Evolutionary conservation across 257 asterid species (phyloP).

Genomic region (Jaltomata sinuosa): DNA sequence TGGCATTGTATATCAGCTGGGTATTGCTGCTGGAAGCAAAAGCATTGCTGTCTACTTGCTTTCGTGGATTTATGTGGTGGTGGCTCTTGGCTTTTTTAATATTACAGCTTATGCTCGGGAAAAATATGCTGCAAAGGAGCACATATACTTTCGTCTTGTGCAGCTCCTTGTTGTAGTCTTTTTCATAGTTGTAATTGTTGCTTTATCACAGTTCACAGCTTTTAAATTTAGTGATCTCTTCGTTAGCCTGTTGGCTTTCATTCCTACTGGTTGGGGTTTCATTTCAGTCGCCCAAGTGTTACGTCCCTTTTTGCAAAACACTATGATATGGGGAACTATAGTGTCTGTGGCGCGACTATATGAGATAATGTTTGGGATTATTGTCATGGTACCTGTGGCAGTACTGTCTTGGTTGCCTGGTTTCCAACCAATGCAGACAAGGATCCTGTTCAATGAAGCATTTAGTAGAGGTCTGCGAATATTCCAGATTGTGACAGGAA

Average conservation of each 20-base stretch:
- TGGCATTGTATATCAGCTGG: conserved; percentile 88
- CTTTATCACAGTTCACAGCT: conserved; percentile 56
- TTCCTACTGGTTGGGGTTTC: conserved; percentile 97
- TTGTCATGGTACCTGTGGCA: conserved; percentile 84
- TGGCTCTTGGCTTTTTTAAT: conserved; percentile 54
- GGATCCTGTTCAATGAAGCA: conserved; percentile 93
- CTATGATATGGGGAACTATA: conserved; percentile 62
- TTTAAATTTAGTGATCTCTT: conserved; percentile 67
- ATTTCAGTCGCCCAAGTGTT: conserved; percentile 78
- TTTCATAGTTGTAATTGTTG: conserved; percentile 44
- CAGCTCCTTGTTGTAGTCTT: conserved; percentile 84
- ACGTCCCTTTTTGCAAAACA: conserved; percentile 55
- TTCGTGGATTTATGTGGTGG: conserved; percentile 78
- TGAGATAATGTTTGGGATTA: conserved; percentile 85
- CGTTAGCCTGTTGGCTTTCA: conserved; percentile 81
- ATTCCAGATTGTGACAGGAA: conserved; percentile 87
- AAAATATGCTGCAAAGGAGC: conserved; percentile 86
- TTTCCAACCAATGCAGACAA: conserved; percentile 96
- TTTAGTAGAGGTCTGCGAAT: conserved; percentile 95
- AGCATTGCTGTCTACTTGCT: conserved; percentile 82
- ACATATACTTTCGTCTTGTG: conserved; percentile 92
- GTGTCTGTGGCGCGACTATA: conserved; percentile 78
- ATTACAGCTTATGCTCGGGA: conserved; percentile 74
- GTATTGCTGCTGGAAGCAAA: conserved; percentile 77
- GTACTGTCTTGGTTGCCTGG: conserved; percentile 96